These are phyloP conservation scores for Sequoia sempervirens DNA, from an alignment of 75 land plant genomes.

Conservation along the genomic window DNA sequence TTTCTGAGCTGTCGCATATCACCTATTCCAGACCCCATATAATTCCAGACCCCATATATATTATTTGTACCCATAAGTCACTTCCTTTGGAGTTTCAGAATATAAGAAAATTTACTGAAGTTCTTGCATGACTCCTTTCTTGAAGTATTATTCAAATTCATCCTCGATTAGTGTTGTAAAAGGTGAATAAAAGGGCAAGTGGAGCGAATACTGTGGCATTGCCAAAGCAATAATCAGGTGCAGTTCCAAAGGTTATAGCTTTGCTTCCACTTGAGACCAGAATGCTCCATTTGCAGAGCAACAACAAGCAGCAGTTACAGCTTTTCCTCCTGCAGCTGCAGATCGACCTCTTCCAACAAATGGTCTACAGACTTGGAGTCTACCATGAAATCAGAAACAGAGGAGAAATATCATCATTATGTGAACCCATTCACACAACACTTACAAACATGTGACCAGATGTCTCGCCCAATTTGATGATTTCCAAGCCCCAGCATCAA, in stretches of 20 bases:
- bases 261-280: conserved; percentile 94
- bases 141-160: too few species aligned
- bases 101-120: too few species aligned
- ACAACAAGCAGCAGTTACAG: too few species aligned
- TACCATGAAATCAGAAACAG: conserved; percentile 93
- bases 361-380: conserved; percentile 93
- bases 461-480: conserved; percentile 77
- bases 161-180: too few species aligned
- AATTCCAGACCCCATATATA: too few species aligned
- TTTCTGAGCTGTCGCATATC: too few species aligned
- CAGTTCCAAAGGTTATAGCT: conserved; percentile 88
- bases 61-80: too few species aligned
- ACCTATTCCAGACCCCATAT: too few species aligned
- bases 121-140: too few species aligned
- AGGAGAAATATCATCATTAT: conserved; percentile 92
- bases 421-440: conserved; percentile 72
- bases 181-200: background rate
- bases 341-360: conserved; percentile 35
- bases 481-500: conserved; percentile 87
- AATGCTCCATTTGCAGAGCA: too few species aligned
- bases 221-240: conserved; percentile 45
- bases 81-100: too few species aligned
- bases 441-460: conserved; percentile 73
- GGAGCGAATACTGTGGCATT: background rate
- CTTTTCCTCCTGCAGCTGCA: conserved; percentile 39